Percentiles rank a stretch among this genome's conserved stretches.
Conservation (phyloP, 371 early-diverging fungal species). For the Haplosporangium sp. region DNA sequence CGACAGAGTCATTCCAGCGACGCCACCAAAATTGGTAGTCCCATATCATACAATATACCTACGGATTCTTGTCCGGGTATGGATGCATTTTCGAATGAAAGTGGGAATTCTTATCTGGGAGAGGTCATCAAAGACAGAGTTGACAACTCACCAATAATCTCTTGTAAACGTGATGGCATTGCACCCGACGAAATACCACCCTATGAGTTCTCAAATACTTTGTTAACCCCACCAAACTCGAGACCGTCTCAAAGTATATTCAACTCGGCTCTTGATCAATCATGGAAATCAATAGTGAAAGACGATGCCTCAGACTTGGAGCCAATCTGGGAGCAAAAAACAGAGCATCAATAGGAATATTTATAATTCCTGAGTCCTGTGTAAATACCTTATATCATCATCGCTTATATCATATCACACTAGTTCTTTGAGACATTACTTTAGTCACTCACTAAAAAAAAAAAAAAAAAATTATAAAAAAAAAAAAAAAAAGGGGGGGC, state of each 20-base stretch:
- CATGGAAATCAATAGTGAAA: neutral
- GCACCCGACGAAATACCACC: neutral
- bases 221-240: neutral
- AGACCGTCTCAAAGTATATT: neutral
- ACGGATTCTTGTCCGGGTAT: neutral
- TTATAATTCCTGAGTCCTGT: too few relatives aligned
- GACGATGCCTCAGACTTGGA: neutral
- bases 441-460: neutral
- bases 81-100: neutral
- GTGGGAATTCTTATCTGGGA: neutral
- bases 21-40: neutral
- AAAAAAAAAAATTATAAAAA: too few relatives aligned
- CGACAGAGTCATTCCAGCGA: constrained; percentile 2
- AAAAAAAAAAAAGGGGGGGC: too few relatives aligned
- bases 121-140: neutral
- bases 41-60: neutral
- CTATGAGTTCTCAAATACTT: neutral
- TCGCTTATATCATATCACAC: too few relatives aligned
- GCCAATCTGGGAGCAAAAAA: neutral
- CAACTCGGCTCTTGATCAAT: neutral
- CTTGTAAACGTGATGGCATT: neutral
- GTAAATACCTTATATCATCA: too few relatives aligned
- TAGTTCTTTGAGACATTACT: too few relatives aligned
- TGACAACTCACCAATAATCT: neutral
- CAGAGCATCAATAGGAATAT: too few relatives aligned